Evolutionary conservation across 1,284 basidiomycete species (phyloP), one percentile per base, ranked within the genome.

Genomic region (Cryptococcus hybrid): DNA sequence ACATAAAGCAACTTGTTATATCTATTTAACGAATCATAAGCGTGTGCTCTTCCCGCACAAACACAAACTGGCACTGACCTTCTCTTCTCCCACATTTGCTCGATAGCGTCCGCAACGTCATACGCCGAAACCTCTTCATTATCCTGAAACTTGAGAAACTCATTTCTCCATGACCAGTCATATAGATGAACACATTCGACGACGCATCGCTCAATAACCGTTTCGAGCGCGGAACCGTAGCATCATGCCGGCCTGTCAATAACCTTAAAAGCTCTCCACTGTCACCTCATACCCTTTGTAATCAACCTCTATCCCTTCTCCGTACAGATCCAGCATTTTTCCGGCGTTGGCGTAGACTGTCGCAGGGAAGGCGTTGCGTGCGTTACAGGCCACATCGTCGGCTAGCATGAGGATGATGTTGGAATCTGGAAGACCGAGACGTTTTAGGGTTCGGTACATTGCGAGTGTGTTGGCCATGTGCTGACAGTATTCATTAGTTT

Each of bases 331-430:
- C 2, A 96, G 81, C 40, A 84, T 82, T 18, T 87, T 84, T 4
- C 86, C 87, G 0, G 86, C 81, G 66, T 90, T 89, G 9, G 91
- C 87, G 73, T 91, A 98, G 1, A 99, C 92, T 39, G 88, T 89
- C 0, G 89, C 95, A 0, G 95, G 88, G 70, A 92, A 95, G 54
- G 86, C 86, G 78, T 99, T 99, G 34, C 95, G 85, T 5, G 91
- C 71, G 72, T 98, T 97, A 73, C 95, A 99, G 0, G 95, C 91
- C 1, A 86, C 90, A 71, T 99, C 96, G 77, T 99, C 95, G 3
- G 94, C 92, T 45, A 99, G 84, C 96, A 99, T 99, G 51, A 99
- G 86, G 75, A 99, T 96, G 73, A 99, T 98, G 72, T 99, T 93
- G 12, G 89, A 92, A 79, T 99, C 95, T 3, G 95, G 95, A 53